phyloP scores from a whole-genome alignment of 139 green algal genomes.

The Medakamo hakoo region DNA sequence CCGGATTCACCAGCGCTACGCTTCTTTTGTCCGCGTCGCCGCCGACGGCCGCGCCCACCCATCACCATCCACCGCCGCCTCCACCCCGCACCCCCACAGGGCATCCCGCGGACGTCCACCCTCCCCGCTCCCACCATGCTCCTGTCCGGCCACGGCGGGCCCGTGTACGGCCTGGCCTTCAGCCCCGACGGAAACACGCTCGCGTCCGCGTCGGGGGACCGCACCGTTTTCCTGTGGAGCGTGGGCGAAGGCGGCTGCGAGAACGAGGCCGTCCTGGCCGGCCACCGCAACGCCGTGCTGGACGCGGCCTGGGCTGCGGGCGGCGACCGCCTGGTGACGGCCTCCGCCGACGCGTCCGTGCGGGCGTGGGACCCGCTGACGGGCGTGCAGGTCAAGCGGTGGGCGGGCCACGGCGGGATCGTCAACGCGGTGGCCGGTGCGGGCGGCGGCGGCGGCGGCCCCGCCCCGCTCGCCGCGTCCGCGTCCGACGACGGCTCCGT shows the following conservation, averaged over 20 bases:
- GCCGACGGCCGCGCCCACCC: neutral
- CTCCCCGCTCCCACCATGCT: constrained; percentile 73
- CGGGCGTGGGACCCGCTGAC: constrained; percentile 50
- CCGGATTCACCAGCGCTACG: too few relatives aligned
- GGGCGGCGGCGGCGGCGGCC: constrained; percentile 42
- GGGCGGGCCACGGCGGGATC: constrained; percentile 69
- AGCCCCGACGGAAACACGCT: constrained; percentile 58
- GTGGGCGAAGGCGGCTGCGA: constrained; percentile 72
- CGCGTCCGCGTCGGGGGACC: constrained; percentile 68
- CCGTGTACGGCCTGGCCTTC: constrained; percentile 70
- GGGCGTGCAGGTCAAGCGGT: constrained; percentile 63
- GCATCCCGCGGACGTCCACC: constrained; percentile 26
- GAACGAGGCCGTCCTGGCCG: constrained; percentile 78
- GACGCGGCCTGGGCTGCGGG: constrained; percentile 81
- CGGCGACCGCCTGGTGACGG: constrained; percentile 59
- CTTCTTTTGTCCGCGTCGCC: too few relatives aligned
- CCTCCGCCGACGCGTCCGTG: constrained; percentile 70
- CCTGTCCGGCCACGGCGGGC: constrained; percentile 60
- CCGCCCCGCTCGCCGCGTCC: constrained; percentile 58
- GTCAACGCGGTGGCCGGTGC: constrained; percentile 77
- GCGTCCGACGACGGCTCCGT: constrained; percentile 74
- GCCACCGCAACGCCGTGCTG: constrained; percentile 87
- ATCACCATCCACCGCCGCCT: neutral
- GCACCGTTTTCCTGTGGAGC: constrained; percentile 71
- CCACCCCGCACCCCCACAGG: too few relatives aligned